Percentiles rank a stretch among this genome's conserved stretches.
Evolutionary conservation across 495 filamentous ascomycete species (phyloP).

Genomic region (Penicillium subrubescens): DNA sequence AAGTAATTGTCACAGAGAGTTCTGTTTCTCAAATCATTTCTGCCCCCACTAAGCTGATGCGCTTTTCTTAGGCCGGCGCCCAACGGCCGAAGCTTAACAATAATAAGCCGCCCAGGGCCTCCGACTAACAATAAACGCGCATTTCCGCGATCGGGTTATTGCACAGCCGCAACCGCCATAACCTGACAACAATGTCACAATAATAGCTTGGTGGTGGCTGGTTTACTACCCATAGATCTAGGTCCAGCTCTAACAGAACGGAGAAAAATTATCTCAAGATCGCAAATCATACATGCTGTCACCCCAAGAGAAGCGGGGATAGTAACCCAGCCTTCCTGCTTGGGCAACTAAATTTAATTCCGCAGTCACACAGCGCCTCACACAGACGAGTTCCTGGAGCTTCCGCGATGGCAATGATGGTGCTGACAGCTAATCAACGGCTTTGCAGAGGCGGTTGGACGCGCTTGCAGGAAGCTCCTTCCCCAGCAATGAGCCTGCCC

Average conservation of each 20-base stretch:
- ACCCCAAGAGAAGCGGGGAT: not conserved
- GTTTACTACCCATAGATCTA: not conserved
- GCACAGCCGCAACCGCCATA: not conserved
- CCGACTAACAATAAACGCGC: not conserved
- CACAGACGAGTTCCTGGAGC: not conserved
- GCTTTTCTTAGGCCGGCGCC: not conserved
- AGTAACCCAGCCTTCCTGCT: not conserved
- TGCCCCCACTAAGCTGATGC: conserved; percentile 7
- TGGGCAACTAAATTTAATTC: conserved; percentile 1
- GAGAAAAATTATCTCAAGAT: not conserved
- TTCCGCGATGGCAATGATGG: not conserved
- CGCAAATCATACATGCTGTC: not conserved
- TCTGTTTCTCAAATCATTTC: not conserved
- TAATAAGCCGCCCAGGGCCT: not conserved
- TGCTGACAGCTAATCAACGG: not conserved
- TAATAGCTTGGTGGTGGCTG: conserved; percentile 1
- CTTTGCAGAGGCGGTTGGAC: not conserved
- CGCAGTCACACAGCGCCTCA: conserved; percentile 4
- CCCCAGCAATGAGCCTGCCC: not conserved
- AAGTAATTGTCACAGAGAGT: not conserved
- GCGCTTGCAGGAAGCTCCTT: not conserved
- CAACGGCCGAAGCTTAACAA: conserved; percentile 4
- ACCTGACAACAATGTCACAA: not conserved
- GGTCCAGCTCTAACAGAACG: not conserved
- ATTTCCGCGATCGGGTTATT: conserved; percentile 4